Evolutionary conservation across 202 grass and related monocot species (phyloP).

Genomic region (Bolboschoenoplectus hybrid): DNA sequence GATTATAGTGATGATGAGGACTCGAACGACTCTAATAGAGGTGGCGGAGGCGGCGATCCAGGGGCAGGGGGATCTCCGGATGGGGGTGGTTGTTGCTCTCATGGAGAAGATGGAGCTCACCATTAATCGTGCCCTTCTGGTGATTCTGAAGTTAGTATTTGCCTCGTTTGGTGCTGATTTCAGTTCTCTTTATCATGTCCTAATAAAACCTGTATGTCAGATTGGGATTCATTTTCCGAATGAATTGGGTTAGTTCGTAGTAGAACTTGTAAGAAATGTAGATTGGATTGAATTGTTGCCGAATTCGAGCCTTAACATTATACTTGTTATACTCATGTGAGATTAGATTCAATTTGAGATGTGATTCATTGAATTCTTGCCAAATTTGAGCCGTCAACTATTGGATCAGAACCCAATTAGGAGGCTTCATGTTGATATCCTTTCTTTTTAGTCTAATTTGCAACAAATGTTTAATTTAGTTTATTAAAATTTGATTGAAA

Average conservation of each 20-base stretch:
- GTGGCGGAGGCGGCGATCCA: background rate
- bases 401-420: conserved; percentile 11
- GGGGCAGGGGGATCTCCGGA: background rate
- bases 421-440: background rate
- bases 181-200: background rate
- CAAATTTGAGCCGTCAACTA: background rate
- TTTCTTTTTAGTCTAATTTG: background rate
- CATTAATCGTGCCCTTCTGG: conserved; percentile 13
- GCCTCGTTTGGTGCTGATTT: conserved; percentile 1
- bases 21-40: background rate
- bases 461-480: background rate
- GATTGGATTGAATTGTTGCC: background rate
- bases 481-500: background rate
- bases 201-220: background rate
- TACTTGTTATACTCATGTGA: background rate
- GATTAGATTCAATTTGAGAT: conserved; percentile 13
- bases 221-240: background rate
- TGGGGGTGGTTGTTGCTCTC: conserved; percentile 33
- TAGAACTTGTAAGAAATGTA: too few relatives aligned
- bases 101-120: conserved; percentile 22
- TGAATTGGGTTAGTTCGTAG: background rate
- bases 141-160: conserved; percentile 26
- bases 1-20: conserved; percentile 89
- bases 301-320: background rate
- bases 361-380: conserved; percentile 1